Base-by-base conservation (phyloP, 2,329 filamentous ascomycete species). In the Monosporascus sp. region DNA sequence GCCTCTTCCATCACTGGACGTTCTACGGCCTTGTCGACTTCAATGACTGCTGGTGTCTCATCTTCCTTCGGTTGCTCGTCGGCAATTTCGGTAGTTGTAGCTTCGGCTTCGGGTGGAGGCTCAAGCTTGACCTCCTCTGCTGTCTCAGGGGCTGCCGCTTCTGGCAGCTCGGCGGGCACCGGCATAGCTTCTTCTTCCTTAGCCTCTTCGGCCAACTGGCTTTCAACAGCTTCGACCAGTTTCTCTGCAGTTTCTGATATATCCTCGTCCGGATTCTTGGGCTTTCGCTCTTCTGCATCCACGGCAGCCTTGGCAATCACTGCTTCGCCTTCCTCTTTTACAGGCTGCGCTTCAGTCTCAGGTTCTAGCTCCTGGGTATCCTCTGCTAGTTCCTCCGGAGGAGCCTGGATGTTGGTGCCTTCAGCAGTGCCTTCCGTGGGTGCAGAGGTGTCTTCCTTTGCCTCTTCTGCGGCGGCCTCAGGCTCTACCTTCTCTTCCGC, bases 401-500 rank as follows among this genome's bases (percentile, higher is more conserved):
- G n/a, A 41, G 43, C n/a, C 18, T 36, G 8, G n/a, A 22, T 24
- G 11, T 14, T 27, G 49, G 49, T 20, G 37, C 43, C 9, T 45
- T 60, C 52, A 27, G 46, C 27, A 22, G 49, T 18, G 15, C 48
- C 39, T 31, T 53, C 51, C 1, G 39, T 48, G 31, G 41, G 37
- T 17, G 48, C 18, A 17, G 54, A 7, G 36, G 51, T 24, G 20
- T 27, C 48, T n/a, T 54, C 50, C 15, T 41, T 24, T 11, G 45
- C 53, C 35, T 57, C 56, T 44, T 48, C 50, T n/a, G 31, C 51
- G 37, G 44, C 51, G 2, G 48, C 43, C 1, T 53, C 47, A 15
- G 52, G 49, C 9, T 36, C 11, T n/a, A 38, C 50, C 27, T 50
- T 47, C 7, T 46, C 20, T 25, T 24, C 41, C 18, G 41, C 37